phyloP scores from a whole-genome alignment of 352 stramenopile genomes.

The Aphanomyces cochlioides region DNA sequence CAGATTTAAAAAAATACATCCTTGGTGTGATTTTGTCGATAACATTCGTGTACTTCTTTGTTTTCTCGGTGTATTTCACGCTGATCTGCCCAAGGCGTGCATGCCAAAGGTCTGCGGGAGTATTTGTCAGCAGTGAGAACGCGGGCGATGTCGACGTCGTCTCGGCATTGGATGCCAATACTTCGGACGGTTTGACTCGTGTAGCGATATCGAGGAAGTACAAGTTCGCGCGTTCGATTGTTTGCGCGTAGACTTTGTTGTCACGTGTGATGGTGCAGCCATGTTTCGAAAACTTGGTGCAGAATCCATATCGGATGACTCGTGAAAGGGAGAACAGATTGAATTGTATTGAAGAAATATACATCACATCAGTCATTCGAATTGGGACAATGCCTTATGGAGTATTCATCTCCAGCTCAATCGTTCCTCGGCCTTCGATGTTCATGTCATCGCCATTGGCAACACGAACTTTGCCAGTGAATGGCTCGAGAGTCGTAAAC shows the following conservation, averaged over 20 bases:
- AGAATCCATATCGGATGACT: slow-evolving; percentile 1
- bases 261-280: background rate
- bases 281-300: background rate
- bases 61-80: background rate
- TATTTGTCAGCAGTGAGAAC: background rate
- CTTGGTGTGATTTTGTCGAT: too few relatives aligned
- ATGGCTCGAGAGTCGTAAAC: background rate
- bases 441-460: background rate
- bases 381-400: background rate
- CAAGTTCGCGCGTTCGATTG: background rate
- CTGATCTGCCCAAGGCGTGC: slow-evolving; percentile 25
- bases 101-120: slow-evolving; percentile 19
- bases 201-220: background rate
- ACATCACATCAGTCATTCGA: background rate
- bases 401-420: slow-evolving; percentile 1
- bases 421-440: background rate
- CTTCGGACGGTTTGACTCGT: background rate
- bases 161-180: background rate
- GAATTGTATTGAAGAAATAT: background rate
- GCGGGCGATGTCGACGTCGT: background rate
- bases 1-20: too few relatives aligned
- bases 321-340: background rate
- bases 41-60: background rate
- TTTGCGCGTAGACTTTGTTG: background rate
- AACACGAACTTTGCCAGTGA: background rate